Percentiles rank a stretch among this genome's conserved stretches.
Evolutionary conservation across 2,329 filamentous ascomycete species (phyloP).

Genomic region (Nigrospora sphaerica): DNA sequence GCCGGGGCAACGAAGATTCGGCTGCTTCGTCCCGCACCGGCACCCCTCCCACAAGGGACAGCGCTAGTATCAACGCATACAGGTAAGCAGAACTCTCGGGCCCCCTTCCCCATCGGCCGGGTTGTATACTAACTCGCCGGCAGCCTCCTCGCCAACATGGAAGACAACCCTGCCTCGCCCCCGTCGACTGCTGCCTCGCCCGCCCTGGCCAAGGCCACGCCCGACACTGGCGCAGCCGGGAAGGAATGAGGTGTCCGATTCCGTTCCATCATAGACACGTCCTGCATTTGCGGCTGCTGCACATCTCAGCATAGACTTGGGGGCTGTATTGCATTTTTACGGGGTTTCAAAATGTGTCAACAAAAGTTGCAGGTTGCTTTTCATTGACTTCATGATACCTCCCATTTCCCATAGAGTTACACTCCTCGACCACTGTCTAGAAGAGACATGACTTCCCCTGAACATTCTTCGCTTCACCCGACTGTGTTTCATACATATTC

Average conservation of each 20-base stretch:
- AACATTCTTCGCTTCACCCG: constrained; percentile 11
- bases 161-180: constrained; percentile 60
- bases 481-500: constrained; percentile 9
- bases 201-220: constrained; percentile 54
- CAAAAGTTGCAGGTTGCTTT: constrained; percentile 32
- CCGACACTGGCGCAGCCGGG: constrained; percentile 38
- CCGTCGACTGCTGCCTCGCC: constrained; percentile 63
- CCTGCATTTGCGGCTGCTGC: constrained; percentile 27
- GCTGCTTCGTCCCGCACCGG: constrained; percentile 82
- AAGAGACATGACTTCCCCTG: constrained; percentile 15
- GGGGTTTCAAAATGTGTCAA: constrained; percentile 32
- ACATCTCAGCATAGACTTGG: constrained; percentile 34
- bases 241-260: constrained; percentile 42
- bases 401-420: constrained; percentile 21
- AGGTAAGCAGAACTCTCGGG: constrained; percentile 56
- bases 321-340: constrained; percentile 38
- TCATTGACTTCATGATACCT: constrained; percentile 36
- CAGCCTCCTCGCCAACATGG: constrained; percentile 54
- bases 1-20: constrained; percentile 75
- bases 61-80: constrained; percentile 81
- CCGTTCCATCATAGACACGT: constrained; percentile 23
- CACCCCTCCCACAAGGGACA: constrained; percentile 65
- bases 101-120: not conserved
- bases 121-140: constrained; percentile 18
- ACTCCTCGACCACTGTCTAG: constrained; percentile 17